Evolutionary conservation across 805 yeast genomes (phyloP).

Genomic region (Metschnikowia rubicola): DNA sequence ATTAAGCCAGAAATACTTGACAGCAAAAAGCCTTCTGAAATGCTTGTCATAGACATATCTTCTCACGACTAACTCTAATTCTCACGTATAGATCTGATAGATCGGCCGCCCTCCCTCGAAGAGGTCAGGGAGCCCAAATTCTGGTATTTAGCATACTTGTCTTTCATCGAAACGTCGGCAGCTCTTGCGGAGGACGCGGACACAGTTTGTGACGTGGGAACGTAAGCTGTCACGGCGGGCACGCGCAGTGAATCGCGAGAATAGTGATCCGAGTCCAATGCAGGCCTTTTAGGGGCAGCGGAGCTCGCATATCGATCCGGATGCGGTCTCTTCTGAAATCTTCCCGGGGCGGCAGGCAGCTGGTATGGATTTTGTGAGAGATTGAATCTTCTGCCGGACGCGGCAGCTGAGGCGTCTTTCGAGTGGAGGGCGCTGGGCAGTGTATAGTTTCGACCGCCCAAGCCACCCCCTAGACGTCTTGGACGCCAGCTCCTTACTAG

Average conservation of each 20-base stretch:
- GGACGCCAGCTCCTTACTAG: constrained; percentile 67
- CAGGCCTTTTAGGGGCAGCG: constrained; percentile 8
- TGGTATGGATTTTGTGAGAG: constrained; percentile 18
- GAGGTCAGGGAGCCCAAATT: constrained; percentile 5
- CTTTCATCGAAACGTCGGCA: constrained; percentile 18
- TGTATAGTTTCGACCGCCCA: constrained; percentile 79
- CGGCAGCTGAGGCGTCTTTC: constrained; percentile 35
- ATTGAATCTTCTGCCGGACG: constrained; percentile 23
- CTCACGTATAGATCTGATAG: constrained; percentile 18
- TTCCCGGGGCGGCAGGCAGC: neutral
- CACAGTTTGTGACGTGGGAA: constrained; percentile 2
- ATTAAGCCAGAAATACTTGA: no score
- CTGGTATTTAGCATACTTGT: constrained; percentile 25
- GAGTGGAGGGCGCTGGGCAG: constrained; percentile 24
- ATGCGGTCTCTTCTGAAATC: constrained; percentile 11
- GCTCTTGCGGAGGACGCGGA: constrained; percentile 7
- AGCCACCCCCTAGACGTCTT: constrained; percentile 80
- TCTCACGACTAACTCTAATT: neutral
- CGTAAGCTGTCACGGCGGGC: neutral
- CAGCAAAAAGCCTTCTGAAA: no score
- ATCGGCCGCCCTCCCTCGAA: constrained; percentile 6
- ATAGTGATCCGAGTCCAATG: constrained; percentile 5
- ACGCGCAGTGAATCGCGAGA: neutral
- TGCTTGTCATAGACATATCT: no score
- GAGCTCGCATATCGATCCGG: constrained; percentile 11